Evolutionary conservation across 306 rosid species (phyloP).

Genomic region (Cucurbita argyrosperma): DNA sequence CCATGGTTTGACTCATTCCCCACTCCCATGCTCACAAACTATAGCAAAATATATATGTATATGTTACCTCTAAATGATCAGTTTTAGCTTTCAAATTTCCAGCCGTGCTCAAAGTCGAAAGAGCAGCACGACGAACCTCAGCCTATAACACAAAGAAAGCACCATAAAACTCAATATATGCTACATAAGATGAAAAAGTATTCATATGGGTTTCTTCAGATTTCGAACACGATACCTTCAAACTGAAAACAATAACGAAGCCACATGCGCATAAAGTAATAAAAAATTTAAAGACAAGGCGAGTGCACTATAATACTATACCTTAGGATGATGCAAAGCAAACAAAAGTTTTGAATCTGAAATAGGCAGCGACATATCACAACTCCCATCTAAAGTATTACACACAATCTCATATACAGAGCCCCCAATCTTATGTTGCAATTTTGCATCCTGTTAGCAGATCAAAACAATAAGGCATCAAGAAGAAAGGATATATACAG

Average conservation of each 20-base stretch:
- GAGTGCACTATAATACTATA: constrained; percentile 7
- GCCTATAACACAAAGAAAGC: constrained; percentile 38
- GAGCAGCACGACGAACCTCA: constrained; percentile 52
- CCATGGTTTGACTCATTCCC: background rate
- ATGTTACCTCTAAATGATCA: constrained; percentile 46
- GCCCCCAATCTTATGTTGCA: constrained; percentile 37
- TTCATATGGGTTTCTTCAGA: background rate
- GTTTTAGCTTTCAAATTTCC: constrained; percentile 28
- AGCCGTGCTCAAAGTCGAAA: constrained; percentile 39
- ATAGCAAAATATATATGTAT: background rate
- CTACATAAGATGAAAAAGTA: background rate
- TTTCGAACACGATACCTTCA: background rate
- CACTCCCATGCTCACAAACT: background rate
- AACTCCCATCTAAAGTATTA: constrained; percentile 51
- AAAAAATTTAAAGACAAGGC: constrained; percentile 2
- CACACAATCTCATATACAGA: constrained; percentile 38
- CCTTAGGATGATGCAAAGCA: constrained; percentile 80
- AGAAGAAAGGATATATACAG: background rate
- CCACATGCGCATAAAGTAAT: background rate
- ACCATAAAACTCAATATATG: background rate
- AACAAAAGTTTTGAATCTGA: constrained; percentile 66
- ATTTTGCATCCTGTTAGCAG: constrained; percentile 35
- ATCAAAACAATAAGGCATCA: constrained; percentile 9
- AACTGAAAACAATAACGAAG: background rate
- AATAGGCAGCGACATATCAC: constrained; percentile 28